Percentiles rank a stretch among this genome's conserved stretches.
phyloP scores from a whole-genome alignment of 768 basidiomycete genomes.

The Pleurotus cornucopiae region DNA sequence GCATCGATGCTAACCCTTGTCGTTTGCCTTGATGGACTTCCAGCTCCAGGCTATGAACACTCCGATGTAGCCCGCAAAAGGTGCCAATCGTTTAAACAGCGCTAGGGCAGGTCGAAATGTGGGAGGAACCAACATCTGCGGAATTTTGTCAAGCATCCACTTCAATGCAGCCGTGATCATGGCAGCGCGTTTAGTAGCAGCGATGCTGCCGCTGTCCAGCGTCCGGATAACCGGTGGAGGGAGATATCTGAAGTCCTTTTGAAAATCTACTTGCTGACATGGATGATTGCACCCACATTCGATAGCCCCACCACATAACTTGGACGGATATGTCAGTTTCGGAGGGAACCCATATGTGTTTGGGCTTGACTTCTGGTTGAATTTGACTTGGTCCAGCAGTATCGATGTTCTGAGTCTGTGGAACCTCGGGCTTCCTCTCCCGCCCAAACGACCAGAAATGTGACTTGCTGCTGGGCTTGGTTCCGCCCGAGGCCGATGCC shows the following conservation, averaged over 20 bases:
- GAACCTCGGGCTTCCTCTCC: constrained; percentile 10
- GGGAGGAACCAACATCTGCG: constrained; percentile 53
- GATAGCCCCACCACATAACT: constrained; percentile 79
- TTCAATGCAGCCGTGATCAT: constrained; percentile 71
- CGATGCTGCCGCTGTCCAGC: constrained; percentile 58
- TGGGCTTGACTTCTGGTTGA: constrained; percentile 12
- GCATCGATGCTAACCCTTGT: constrained; percentile 47
- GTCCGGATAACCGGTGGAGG: constrained; percentile 70
- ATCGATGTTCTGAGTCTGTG: neutral
- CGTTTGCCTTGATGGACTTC: constrained; percentile 60
- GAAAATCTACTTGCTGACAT: neutral
- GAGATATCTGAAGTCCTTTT: constrained; percentile 49
- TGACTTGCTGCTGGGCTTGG: constrained; percentile 11
- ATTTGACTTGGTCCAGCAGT: constrained; percentile 9
- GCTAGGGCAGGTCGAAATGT: constrained; percentile 53
- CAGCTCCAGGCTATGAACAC: constrained; percentile 80
- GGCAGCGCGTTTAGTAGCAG: constrained; percentile 70
- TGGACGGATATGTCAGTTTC: constrained; percentile 69
- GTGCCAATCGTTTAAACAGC: constrained; percentile 59
- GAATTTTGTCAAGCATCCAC: constrained; percentile 67
- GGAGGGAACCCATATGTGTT: constrained; percentile 65
- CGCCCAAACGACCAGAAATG: constrained; percentile 4
- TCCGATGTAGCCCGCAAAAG: constrained; percentile 68
- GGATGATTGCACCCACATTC: constrained; percentile 34
- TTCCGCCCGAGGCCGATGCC: constrained; percentile 9